These are phyloP conservation scores for Metschnikowia aberdeeniae DNA, from an alignment of 805 yeast genomes.

Conservation along the genomic window DNA sequence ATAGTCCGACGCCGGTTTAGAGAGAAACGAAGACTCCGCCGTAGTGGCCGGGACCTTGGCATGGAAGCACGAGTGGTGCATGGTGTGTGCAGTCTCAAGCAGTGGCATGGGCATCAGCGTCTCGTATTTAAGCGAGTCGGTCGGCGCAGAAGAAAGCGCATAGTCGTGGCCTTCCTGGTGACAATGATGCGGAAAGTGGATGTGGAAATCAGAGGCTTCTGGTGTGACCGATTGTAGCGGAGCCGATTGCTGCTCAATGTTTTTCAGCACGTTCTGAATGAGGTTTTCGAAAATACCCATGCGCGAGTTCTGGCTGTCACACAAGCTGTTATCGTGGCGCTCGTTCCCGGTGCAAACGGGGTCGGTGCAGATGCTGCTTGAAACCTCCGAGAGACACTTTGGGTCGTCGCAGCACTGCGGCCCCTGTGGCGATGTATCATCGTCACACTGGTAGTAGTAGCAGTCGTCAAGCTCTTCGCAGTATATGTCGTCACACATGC, in stretches of 20 bases:
- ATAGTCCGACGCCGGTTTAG: slow-evolving; percentile 25
- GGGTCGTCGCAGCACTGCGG: slow-evolving; percentile 8
- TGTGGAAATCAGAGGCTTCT: slow-evolving; percentile 20
- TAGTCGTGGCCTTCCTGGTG: slow-evolving; percentile 17
- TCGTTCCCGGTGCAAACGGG: slow-evolving; percentile 4
- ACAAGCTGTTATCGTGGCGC: slow-evolving; percentile 19
- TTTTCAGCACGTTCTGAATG: slow-evolving; percentile 34
- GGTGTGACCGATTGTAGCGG: slow-evolving; percentile 1
- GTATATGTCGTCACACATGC: slow-evolving; percentile 36
- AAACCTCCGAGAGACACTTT: slow-evolving; percentile 1
- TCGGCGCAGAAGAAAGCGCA: no score
- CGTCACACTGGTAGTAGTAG: slow-evolving; percentile 35
- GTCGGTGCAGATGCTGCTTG: slow-evolving; percentile 6
- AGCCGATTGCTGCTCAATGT: slow-evolving; percentile 17
- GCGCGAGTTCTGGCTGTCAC: slow-evolving; percentile 27
- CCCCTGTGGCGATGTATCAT: slow-evolving; percentile 4
- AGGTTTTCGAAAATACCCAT: slow-evolving; percentile 37
- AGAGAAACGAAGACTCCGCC: slow-evolving; percentile 2
- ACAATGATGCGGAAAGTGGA: slow-evolving; percentile 40
- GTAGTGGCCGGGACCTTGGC: slow-evolving; percentile 34
- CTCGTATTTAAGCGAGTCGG: no score
- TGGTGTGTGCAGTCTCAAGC: slow-evolving; percentile 8
- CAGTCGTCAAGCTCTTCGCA: slow-evolving; percentile 45
- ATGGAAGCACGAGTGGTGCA: slow-evolving; percentile 44
- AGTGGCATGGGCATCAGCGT: background rate